Evolutionary conservation across 1,284 basidiomycete genomes (phyloP), one percentile per base, ranked within the genome.

Genomic region (Sanghuangporus baumii): DNA sequence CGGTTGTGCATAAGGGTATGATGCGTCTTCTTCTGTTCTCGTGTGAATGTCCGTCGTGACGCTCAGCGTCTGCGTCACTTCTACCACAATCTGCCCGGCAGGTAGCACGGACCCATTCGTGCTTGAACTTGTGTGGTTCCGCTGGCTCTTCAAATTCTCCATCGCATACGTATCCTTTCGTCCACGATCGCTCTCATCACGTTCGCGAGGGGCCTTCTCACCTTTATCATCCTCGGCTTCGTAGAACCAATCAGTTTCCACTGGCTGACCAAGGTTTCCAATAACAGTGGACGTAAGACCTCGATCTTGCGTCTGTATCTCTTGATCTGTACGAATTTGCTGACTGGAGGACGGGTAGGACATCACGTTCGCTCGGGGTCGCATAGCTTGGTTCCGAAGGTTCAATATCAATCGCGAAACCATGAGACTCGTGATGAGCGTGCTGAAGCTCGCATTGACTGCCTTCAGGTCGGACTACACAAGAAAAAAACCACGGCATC

Each of bases 371-470:
- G 62, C 56, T 18, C 36, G 40, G 18, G 62, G 62, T 8, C 52
- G 57, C 31, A 52, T 54, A 7, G 57, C 62, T 51, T 63, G 62
- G 11, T 48, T 55, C 9, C 62, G 62, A 16, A 63, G 41, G 57
- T 63, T 63, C 18, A 63, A 51, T 26, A 63, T 59, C 9, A 63
- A 51, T 18, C 62, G 62, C 9, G 62, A 63, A 41, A 63, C 62
- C 62, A 63, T 63, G n/a, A 63, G 50, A 43, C 57, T 59, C n/a
- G 62, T 63, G 48, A 63, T 63, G 16, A 63, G 62, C 1, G 62
- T 63, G 37, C 62, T 63, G 43, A 63, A 63, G 48, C 62, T 63
- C 7, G 62, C 62, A 26, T 63, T 63, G n/a, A 63, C 46, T 11
- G 62, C 62, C 36, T 63, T 63, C 34, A 63, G 41, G 20, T 63